phyloP scores from a whole-genome alignment of 2,329 filamentous ascomycete genomes.

The Ceratocystiopsis brevicomis region DNA sequence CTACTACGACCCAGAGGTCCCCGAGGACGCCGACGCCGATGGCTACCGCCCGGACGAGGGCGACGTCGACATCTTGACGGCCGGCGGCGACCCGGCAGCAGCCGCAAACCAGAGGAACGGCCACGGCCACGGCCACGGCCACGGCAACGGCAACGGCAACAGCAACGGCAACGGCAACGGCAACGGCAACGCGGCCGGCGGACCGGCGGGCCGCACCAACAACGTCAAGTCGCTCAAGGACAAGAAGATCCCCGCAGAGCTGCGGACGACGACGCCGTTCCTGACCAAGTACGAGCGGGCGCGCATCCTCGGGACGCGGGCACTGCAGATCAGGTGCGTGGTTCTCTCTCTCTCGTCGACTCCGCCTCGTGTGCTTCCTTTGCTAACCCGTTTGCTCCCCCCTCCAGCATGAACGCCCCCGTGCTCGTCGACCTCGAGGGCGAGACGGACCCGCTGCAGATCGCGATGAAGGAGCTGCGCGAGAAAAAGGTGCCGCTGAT shows the following conservation, averaged over 20 bases:
- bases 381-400: conserved; percentile 14
- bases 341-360: too few relatives aligned
- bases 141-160: too few relatives aligned
- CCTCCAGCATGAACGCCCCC: conserved; percentile 90
- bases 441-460: conserved; percentile 92
- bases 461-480: conserved; percentile 89
- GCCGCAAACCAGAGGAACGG: conserved; percentile 25
- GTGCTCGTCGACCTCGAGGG: conserved; percentile 92
- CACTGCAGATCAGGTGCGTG: conserved; percentile 78
- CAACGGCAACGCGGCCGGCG: conserved; percentile 20
- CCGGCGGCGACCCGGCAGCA: conserved; percentile 43
- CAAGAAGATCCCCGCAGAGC: conserved; percentile 79
- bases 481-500: conserved; percentile 98
- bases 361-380: too few relatives aligned
- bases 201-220: conserved; percentile 28
- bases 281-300: conserved; percentile 99
- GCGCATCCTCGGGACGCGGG: conserved; percentile 78
- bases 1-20: conserved; percentile 35
- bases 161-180: conserved; percentile 27
- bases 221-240: conserved; percentile 41
- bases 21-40: conserved; percentile 35
- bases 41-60: conserved; percentile 35
- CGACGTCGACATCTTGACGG: conserved; percentile 35
- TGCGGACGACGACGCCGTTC: conserved; percentile 86
- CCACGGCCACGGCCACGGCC: conserved; percentile 29